These are phyloP conservation scores for Blastobotrys americana DNA, from an alignment of 805 yeast species.

Conservation along the genomic window DNA sequence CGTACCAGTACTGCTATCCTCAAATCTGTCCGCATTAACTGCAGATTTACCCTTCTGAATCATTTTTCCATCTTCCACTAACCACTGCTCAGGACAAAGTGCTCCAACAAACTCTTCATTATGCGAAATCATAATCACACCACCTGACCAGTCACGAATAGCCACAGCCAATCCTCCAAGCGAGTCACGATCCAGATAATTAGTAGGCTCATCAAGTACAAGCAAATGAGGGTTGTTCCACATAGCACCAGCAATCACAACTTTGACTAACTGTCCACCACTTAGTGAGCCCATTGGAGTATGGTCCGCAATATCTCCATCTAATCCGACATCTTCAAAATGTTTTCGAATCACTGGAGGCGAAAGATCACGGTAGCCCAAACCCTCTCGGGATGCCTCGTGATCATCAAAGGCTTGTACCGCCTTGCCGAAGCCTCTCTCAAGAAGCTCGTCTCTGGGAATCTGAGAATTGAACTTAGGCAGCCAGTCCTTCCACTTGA, in stretches of 20 bases:
- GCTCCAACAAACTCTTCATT: constrained; percentile 96
- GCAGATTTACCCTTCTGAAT: constrained; percentile 74
- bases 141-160: constrained; percentile 96
- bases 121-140: constrained; percentile 97
- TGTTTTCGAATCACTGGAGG: constrained; percentile 94
- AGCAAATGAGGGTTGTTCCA: constrained; percentile 98
- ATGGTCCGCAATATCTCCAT: constrained; percentile 97
- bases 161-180: constrained; percentile 97
- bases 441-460: constrained; percentile 70
- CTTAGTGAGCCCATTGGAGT: constrained; percentile 94
- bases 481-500: constrained; percentile 87
- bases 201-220: constrained; percentile 97
- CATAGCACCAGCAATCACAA: constrained; percentile 98
- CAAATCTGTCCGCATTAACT: constrained; percentile 73
- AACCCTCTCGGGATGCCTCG: constrained; percentile 98
- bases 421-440: constrained; percentile 80
- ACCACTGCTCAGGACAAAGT: constrained; percentile 97
- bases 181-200: constrained; percentile 95
- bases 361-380: constrained; percentile 89
- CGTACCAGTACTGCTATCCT: constrained; percentile 57
- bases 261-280: constrained; percentile 97
- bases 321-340: constrained; percentile 94
- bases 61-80: constrained; percentile 85
- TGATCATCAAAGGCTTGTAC: constrained; percentile 97
- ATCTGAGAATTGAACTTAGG: constrained; percentile 95